Percentiles rank a stretch among this genome's conserved stretches.
Evolutionary conservation across 306 rosid species (phyloP).

Genomic region (Crotalaria pallida): DNA sequence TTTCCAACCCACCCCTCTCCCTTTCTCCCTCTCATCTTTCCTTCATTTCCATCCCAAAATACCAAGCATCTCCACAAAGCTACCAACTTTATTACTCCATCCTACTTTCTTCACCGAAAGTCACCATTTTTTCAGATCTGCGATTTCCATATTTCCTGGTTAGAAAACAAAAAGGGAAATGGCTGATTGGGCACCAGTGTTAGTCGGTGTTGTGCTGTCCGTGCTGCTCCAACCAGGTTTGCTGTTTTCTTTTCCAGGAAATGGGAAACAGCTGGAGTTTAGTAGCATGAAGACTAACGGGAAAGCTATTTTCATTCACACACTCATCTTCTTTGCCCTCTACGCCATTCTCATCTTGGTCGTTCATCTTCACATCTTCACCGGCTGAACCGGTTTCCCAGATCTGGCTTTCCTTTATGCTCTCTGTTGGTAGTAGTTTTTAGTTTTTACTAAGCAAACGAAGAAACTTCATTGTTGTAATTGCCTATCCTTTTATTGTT

Average conservation of each 20-base stretch:
- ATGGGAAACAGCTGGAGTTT: constrained; percentile 62
- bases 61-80: background rate
- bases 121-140: background rate
- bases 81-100: constrained; percentile 6
- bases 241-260: constrained; percentile 72
- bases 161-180: constrained; percentile 5
- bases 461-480: no score
- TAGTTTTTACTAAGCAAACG: no score
- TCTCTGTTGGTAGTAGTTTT: background rate
- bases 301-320: constrained; percentile 77
- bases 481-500: no score
- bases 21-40: background rate
- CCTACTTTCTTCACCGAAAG: constrained; percentile 11
- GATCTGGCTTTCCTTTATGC: constrained; percentile 17
- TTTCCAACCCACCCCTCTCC: constrained; percentile 2
- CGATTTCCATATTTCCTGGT: background rate
- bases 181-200: constrained; percentile 92
- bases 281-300: constrained; percentile 91
- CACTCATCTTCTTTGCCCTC: constrained; percentile 74
- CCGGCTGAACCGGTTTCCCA: constrained; percentile 46
- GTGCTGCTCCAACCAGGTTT: constrained; percentile 88
- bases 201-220: constrained; percentile 83
- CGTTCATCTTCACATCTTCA: constrained; percentile 71
- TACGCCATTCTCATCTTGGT: constrained; percentile 70
- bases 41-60: background rate